phyloP scores from a whole-genome alignment of 129 eudicot species.

The Lactuca sativa region DNA sequence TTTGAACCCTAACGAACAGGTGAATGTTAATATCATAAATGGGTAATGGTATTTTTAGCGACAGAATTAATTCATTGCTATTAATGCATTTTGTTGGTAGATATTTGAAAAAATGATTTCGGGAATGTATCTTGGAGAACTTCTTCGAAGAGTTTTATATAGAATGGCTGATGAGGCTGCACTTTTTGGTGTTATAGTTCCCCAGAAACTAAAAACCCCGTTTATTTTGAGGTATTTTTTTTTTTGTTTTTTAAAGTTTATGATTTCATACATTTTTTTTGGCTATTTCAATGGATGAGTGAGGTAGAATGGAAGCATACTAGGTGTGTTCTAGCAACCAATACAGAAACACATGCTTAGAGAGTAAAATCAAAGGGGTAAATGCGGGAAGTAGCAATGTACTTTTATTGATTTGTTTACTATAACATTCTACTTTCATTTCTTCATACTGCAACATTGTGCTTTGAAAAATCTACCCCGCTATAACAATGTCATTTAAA shows the following conservation, averaged over 20 bases:
- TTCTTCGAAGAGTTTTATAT: constrained; percentile 67
- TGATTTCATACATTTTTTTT: not conserved
- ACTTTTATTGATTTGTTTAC: no score
- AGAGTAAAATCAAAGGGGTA: no score
- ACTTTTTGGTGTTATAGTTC: constrained; percentile 78
- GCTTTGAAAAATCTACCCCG: not conserved
- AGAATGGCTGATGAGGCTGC: constrained; percentile 83
- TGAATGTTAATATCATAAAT: constrained; percentile 13
- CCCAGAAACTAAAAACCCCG: constrained; percentile 62
- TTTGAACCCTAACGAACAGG: constrained; percentile 90
- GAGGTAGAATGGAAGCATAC: no score
- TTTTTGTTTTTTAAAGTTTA: not conserved
- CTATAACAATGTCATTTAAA: not conserved
- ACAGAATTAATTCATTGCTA: not conserved
- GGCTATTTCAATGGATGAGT: not conserved
- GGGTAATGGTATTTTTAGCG: no score
- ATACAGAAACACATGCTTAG: no score
- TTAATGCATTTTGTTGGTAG: constrained; percentile 32
- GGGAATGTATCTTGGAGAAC: constrained; percentile 97
- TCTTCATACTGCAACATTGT: no score
- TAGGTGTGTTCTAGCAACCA: no score
- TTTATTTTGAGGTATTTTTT: constrained; percentile 63
- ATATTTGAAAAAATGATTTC: constrained; percentile 79
- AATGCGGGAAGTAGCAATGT: no score
- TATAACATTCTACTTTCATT: no score